Percentiles rank a stretch among this genome's conserved stretches.
These are phyloP conservation scores for Leccinum arenicola DNA, from an alignment of 768 basidiomycete genomes.

Conservation along the genomic window DNA sequence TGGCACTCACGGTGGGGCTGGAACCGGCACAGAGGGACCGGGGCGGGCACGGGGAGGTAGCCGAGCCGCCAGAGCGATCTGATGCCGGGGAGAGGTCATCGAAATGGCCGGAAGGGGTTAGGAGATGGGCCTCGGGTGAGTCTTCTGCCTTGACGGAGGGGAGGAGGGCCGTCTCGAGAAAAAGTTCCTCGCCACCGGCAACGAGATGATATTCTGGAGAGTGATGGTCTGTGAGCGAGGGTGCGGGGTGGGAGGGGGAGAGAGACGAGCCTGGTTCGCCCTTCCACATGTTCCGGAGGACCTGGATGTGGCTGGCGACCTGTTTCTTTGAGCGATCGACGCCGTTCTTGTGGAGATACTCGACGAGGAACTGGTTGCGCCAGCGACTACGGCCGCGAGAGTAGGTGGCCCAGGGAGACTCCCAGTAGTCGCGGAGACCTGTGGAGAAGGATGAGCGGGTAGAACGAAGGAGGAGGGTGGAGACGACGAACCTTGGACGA, in stretches of 20 bases:
- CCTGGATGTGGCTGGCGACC: slow-evolving; percentile 87
- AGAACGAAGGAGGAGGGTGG: background rate
- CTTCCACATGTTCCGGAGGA: slow-evolving; percentile 86
- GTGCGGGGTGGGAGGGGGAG: background rate
- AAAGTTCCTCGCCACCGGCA: slow-evolving; percentile 76
- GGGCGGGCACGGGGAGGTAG: slow-evolving; percentile 25
- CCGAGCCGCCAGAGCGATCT: slow-evolving; percentile 31
- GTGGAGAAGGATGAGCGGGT: slow-evolving; percentile 5
- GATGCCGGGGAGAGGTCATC: slow-evolving; percentile 33
- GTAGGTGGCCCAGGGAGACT: slow-evolving; percentile 77
- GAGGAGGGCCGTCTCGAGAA: slow-evolving; percentile 47
- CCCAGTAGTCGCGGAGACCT: slow-evolving; percentile 79
- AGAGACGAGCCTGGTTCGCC: slow-evolving; percentile 60
- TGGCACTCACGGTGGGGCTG: slow-evolving; percentile 21
- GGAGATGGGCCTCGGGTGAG: slow-evolving; percentile 37
- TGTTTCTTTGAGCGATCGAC: slow-evolving; percentile 81
- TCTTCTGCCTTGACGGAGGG: slow-evolving; percentile 57
- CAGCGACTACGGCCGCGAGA: slow-evolving; percentile 76
- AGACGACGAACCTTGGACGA: slow-evolving; percentile 59
- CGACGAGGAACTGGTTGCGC: slow-evolving; percentile 85
- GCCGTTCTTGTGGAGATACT: slow-evolving; percentile 67
- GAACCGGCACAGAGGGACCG: slow-evolving; percentile 25
- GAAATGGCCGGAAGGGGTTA: slow-evolving; percentile 38
- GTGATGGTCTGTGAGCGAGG: slow-evolving; percentile 2
- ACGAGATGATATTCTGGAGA: slow-evolving; percentile 70